Evolutionary conservation across 495 filamentous ascomycete genomes (phyloP), one percentile per base, ranked within the genome.

Genomic region (Podospora comata): DNA sequence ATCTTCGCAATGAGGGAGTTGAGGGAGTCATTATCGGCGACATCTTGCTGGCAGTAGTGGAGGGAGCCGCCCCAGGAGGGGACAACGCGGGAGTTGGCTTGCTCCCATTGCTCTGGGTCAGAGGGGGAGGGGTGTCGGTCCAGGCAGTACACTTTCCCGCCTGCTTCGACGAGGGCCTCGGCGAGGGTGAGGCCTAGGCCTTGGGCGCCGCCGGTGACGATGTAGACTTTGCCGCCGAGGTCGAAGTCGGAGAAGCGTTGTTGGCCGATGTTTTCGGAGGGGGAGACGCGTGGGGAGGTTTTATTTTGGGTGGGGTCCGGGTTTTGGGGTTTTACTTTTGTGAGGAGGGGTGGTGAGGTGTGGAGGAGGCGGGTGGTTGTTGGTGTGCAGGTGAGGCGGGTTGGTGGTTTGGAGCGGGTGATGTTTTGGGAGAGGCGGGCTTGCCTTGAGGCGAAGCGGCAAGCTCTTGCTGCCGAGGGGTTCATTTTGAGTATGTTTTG

Each of bases 131-230:
- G 71, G 44, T 84, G 80, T 4, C 85, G 83, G 77, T 92, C 89
- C 15, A 92, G 79, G 66, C 84, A 87, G 75, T 90, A 86, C 15
- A 91, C 89, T 89, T 85, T 85, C 1, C 86, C 89, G 11, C 89
- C 89, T 16, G 90, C 88, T 72, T 91, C 89, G 59, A 88, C 83
- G n/a, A 91, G 78, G 9, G 87, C 89, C 72, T 91, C 89, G 2
- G 87, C 87, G 76, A 91, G 84, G 4, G 84, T 82, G 6, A 92
- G 78, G 9, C 90, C 89, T 4, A 92, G 76, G 4, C 89, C 88
- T 65, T 84, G 77, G 32, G 83, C 88, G 23, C 87, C 88, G 26
- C 88, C 89, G 0, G 89, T 89, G 48, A 91, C 85, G 57, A 86
- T 75, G 64, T 85, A 86, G 28, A 90, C 86, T 34, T 86, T 82